These are phyloP conservation scores for Poronia punctata DNA, from an alignment of 495 filamentous ascomycete genomes.

Conservation along the genomic window DNA sequence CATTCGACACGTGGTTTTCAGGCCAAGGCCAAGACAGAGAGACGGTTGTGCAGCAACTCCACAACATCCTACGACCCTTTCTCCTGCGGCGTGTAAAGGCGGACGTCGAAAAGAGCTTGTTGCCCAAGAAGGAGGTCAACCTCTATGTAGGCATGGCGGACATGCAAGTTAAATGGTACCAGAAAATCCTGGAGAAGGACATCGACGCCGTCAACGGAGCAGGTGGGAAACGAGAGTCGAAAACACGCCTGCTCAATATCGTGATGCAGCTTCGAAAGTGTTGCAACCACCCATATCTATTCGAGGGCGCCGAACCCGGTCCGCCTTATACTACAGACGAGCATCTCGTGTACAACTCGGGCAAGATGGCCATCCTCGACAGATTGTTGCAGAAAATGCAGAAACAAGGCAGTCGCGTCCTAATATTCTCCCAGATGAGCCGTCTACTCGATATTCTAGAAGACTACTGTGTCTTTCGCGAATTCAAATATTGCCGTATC, in stretches of 20 bases:
- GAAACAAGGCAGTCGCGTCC: constrained; percentile 77
- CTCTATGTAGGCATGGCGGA: constrained; percentile 97
- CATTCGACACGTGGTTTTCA: constrained; percentile 99
- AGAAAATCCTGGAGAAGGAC: constrained; percentile 98
- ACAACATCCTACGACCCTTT: constrained; percentile 90
- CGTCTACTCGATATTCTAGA: constrained; percentile 95
- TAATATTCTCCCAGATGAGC: constrained; percentile 99
- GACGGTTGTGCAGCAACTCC: constrained; percentile 93
- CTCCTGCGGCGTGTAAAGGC: constrained; percentile 93
- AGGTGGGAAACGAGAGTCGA: constrained; percentile 93
- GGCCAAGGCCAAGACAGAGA: constrained; percentile 84
- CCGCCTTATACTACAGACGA: constrained; percentile 98
- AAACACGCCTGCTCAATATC: constrained; percentile 97
- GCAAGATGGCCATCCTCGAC: constrained; percentile 97
- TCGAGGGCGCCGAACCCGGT: constrained; percentile 95
- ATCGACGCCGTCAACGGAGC: constrained; percentile 99
- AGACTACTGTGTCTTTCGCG: constrained; percentile 94
- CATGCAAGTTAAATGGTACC: constrained; percentile 99
- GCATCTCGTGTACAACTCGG: constrained; percentile 86
- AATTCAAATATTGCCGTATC: constrained; percentile 94
- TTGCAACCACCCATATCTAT: constrained; percentile 98
- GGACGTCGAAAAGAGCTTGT: constrained; percentile 95
- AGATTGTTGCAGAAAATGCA: constrained; percentile 81
- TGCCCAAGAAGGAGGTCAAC: constrained; percentile 97
- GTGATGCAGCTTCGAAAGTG: constrained; percentile 99